phyloP scores from a whole-genome alignment of 192 early-diverging fungal genomes.

The Rhizophagus prolifer region DNA sequence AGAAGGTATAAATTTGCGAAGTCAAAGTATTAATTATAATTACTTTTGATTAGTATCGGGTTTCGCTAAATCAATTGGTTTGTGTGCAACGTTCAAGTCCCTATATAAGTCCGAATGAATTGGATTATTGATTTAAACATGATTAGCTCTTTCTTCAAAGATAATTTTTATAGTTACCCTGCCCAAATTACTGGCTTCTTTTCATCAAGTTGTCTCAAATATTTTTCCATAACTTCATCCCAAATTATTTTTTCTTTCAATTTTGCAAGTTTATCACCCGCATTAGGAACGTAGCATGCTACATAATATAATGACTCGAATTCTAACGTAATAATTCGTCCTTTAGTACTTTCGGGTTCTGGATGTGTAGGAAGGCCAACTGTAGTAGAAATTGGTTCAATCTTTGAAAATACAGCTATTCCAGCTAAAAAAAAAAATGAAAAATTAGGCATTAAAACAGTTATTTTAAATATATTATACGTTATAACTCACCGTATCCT shows the following conservation, averaged over 20 bases:
- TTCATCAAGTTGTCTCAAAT: slow-evolving; percentile 64
- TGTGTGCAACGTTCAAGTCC: slow-evolving; percentile 86
- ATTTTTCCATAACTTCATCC: slow-evolving; percentile 62
- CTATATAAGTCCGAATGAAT: slow-evolving; percentile 10
- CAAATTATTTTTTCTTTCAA: slow-evolving; percentile 66
- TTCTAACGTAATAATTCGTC: slow-evolving; percentile 71
- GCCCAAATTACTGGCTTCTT: slow-evolving; percentile 77
- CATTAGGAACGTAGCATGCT: slow-evolving; percentile 79
- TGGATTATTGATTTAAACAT: not conserved
- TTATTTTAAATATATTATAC: not conserved
- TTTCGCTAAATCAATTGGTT: slow-evolving; percentile 68
- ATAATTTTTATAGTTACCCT: slow-evolving; percentile 45
- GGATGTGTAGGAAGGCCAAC: slow-evolving; percentile 60
- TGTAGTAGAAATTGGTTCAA: slow-evolving; percentile 61
- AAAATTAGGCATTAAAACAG: not conserved
- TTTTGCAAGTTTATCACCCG: slow-evolving; percentile 69
- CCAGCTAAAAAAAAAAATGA: slow-evolving; percentile 49
- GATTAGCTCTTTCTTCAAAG: not conserved
- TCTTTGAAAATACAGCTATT: slow-evolving; percentile 75
- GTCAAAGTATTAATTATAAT: not conserved
- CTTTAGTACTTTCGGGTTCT: slow-evolving; percentile 47
- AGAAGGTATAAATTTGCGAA: not conserved
- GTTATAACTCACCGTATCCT: slow-evolving; percentile 54
- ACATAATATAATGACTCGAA: slow-evolving; percentile 66
- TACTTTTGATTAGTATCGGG: slow-evolving; percentile 72